Conservation (phyloP, 208 protist species). For the Crithidia bombi region DNA sequence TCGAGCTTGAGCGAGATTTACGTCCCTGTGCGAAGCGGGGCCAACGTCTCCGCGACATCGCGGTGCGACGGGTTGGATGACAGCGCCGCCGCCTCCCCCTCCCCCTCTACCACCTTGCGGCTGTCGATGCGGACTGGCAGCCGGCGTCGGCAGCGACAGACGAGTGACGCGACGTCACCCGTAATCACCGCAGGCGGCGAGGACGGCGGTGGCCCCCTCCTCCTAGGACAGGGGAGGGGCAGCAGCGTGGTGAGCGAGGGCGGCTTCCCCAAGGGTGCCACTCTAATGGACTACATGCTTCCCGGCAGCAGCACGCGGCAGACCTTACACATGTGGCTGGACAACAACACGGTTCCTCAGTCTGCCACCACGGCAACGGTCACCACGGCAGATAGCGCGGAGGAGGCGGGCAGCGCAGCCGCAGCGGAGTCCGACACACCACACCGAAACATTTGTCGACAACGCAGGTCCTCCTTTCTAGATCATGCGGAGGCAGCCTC, state of each 20-base stretch:
- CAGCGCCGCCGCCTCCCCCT: background rate
- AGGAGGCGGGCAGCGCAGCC: background rate
- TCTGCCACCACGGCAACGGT: background rate
- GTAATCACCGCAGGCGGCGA: background rate
- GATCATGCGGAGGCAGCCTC: background rate
- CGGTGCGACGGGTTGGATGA: too few species aligned
- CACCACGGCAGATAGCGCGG: background rate
- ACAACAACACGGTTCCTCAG: background rate
- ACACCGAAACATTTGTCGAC: too few species aligned
- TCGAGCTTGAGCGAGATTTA: constrained; percentile 40
- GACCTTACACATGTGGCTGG: constrained; percentile 20
- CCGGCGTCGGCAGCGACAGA: background rate
- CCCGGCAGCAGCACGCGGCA: background rate
- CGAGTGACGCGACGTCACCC: too few species aligned
- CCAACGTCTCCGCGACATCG: constrained; percentile 10
- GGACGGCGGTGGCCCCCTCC: background rate
- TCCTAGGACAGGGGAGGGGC: background rate
- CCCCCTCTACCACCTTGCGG: background rate
- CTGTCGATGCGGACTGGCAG: constrained; percentile 21
- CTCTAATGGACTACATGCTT: constrained; percentile 25
- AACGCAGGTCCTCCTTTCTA: background rate
- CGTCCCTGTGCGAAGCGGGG: background rate
- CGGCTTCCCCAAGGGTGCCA: background rate
- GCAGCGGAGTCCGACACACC: background rate
- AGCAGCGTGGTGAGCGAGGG: background rate